phyloP scores from a whole-genome alignment of 768 basidiomycete species.

The Boletus insuetus region DNA sequence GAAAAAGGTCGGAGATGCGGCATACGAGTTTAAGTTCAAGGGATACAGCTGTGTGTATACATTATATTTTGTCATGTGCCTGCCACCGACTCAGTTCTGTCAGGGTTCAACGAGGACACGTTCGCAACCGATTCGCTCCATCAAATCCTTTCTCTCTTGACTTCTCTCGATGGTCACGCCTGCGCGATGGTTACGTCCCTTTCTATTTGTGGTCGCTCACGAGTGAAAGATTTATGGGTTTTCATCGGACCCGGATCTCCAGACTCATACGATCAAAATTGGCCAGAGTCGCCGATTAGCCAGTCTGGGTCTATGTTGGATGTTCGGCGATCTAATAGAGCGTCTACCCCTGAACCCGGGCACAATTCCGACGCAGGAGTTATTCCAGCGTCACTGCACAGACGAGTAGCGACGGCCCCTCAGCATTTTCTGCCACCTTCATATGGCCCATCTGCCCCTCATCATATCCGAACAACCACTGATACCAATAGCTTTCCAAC shows the following conservation, averaged over 20 bases:
- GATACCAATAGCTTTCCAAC: conserved; percentile 27
- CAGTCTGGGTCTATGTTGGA: conserved; percentile 37
- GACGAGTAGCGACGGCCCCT: conserved; percentile 29
- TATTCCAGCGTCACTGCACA: conserved; percentile 30
- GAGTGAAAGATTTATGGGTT: conserved; percentile 76
- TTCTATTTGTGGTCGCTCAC: conserved; percentile 67
- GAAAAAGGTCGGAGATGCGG: conserved; percentile 68
- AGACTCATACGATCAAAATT: conserved; percentile 29
- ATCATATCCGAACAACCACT: conserved; percentile 36
- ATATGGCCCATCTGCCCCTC: conserved; percentile 14
- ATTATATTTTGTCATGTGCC: conserved; percentile 9
- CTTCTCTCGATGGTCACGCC: conserved; percentile 63
- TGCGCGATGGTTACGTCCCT: conserved; percentile 69
- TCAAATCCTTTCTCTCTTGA: conserved; percentile 65
- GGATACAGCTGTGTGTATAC: conserved; percentile 68
- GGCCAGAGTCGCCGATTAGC: conserved; percentile 35
- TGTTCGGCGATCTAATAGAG: conserved; percentile 34
- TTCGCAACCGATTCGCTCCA: conserved; percentile 71
- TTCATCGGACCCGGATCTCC: conserved; percentile 56
- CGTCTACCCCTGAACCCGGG: conserved; percentile 30
- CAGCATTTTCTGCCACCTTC: conserved; percentile 24
- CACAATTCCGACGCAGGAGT: conserved; percentile 21
- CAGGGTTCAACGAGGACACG: conserved; percentile 79
- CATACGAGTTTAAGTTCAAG: conserved; percentile 79
- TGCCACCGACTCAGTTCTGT: conserved; percentile 17